These are phyloP conservation scores for Trichophyton schoenleinii DNA, from an alignment of 2,329 filamentous ascomycete genomes.

Conservation along the genomic window DNA sequence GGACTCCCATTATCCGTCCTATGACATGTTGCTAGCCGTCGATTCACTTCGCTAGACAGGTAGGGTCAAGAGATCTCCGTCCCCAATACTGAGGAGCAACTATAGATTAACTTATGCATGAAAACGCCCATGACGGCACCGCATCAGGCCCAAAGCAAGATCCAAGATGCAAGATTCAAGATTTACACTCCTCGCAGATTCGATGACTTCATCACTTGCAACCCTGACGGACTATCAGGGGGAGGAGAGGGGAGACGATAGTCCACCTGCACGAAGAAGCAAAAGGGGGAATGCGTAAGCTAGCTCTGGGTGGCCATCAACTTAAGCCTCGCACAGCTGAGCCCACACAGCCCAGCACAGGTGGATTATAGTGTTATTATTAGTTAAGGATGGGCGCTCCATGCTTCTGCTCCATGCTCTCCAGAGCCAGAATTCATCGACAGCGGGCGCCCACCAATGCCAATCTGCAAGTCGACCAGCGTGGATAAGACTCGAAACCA, in stretches of 20 bases:
- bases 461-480: not conserved
- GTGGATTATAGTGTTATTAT: too few species aligned
- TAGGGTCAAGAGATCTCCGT: too few species aligned
- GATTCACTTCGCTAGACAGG: not conserved
- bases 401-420: too few species aligned
- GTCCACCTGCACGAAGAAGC: too few species aligned
- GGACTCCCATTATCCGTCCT: not conserved
- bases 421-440: not conserved
- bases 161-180: too few species aligned
- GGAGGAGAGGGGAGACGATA: not conserved
- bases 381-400: not conserved
- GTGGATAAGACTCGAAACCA: not conserved
- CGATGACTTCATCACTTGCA: not conserved
- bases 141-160: too few species aligned
- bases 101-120: not conserved
- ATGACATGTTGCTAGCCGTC: not conserved
- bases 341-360: not conserved
- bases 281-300: not conserved
- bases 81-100: not conserved
- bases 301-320: not conserved
- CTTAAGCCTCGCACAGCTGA: not conserved
- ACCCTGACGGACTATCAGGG: not conserved
- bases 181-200: not conserved
- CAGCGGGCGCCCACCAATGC: not conserved
- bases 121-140: not conserved